Conservation (phyloP, 306 rosid genomes). For the Hippophae gyantsensis region DNA sequence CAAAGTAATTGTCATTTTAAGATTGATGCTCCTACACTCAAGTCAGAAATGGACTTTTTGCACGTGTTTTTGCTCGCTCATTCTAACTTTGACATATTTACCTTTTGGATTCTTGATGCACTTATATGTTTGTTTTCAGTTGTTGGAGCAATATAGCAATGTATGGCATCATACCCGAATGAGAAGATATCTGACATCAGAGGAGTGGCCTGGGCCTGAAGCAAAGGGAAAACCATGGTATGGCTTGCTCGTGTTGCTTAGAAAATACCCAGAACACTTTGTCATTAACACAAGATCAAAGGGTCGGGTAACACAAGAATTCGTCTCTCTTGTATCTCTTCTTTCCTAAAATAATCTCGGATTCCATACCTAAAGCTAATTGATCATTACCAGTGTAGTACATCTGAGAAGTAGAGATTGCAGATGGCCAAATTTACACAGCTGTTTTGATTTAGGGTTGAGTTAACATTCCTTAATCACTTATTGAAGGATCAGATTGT, state of each 20-base stretch:
- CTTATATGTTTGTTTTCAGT: slow-evolving; percentile 30
- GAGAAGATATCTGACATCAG: slow-evolving; percentile 78
- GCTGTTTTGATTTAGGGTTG: background rate
- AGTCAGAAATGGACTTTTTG: background rate
- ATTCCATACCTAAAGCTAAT: slow-evolving; percentile 6
- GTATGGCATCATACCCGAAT: slow-evolving; percentile 89
- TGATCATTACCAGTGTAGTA: slow-evolving; percentile 6
- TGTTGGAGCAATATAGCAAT: slow-evolving; percentile 62
- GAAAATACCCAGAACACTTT: slow-evolving; percentile 97
- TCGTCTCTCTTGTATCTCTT: slow-evolving; percentile 89
- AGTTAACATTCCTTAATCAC: no score
- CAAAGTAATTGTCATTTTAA: background rate
- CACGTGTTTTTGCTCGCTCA: background rate
- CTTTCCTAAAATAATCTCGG: slow-evolving; percentile 37
- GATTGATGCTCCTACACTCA: background rate
- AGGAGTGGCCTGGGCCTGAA: slow-evolving; percentile 82
- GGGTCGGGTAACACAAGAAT: slow-evolving; percentile 70
- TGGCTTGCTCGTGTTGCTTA: slow-evolving; percentile 80
- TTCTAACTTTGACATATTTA: background rate
- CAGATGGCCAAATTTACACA: slow-evolving; percentile 2
- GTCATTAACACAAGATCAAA: slow-evolving; percentile 97
- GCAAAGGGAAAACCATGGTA: slow-evolving; percentile 98
- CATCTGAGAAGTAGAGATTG: slow-evolving; percentile 4
- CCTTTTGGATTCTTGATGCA: background rate
- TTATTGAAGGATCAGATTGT: no score